Conservation (phyloP, 106 monocot genomes). For the Apostasia shenzhenica region DNA sequence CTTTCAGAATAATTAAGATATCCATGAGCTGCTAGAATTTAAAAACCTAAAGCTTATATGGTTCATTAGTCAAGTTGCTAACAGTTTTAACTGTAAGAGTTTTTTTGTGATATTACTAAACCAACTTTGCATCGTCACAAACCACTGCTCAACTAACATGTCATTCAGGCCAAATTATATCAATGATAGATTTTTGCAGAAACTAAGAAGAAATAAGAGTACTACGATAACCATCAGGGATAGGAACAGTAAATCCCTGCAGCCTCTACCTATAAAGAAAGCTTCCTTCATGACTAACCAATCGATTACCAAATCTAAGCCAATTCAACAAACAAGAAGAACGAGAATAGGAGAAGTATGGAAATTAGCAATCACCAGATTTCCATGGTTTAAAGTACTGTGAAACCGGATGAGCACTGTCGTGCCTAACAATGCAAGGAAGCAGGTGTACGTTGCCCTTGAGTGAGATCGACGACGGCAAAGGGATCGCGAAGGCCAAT, state of each 20-base stretch:
- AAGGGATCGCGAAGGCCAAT: conserved; percentile 11
- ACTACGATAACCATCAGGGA: conserved; percentile 56
- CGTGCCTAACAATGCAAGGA: conserved; percentile 59
- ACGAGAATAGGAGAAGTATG: background rate
- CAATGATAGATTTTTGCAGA: background rate
- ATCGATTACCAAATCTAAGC: conserved; percentile 41
- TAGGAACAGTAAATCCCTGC: conserved; percentile 32
- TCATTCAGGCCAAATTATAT: no score
- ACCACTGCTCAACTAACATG: no score
- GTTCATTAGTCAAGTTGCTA: no score
- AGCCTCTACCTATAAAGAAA: conserved; percentile 65
- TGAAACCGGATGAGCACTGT: conserved; percentile 42
- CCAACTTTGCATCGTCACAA: no score
- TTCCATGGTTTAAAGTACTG: conserved; percentile 58
- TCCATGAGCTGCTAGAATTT: no score
- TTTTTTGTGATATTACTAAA: no score
- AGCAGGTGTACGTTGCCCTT: conserved; percentile 62
- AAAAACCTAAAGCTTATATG: no score
- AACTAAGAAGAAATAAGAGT: background rate
- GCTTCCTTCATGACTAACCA: conserved; percentile 51
- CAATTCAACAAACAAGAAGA: background rate
- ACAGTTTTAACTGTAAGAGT: no score
- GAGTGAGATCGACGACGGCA: conserved; percentile 31
- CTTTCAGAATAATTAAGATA: no score
- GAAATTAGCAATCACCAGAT: conserved; percentile 27